Conservation (phyloP, 179 eudicot species). For the Sideroxylon spinosum region DNA sequence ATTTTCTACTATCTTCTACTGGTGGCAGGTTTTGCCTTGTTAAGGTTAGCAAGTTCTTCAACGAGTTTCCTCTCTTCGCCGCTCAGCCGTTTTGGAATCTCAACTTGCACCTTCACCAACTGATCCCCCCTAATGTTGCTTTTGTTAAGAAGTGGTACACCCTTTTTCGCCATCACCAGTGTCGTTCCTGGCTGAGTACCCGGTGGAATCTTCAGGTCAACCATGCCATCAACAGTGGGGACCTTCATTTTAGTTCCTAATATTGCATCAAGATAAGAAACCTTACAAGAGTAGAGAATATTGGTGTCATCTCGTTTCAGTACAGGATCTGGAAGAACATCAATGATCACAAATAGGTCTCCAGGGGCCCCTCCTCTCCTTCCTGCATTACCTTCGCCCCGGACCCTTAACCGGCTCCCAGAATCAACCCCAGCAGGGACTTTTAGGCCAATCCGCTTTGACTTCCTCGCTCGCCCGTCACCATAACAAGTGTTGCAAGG, state of each 20-base stretch:
- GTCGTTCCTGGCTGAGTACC: slow-evolving; percentile 87
- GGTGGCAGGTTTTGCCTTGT: slow-evolving; percentile 54
- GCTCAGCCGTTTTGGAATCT: slow-evolving; percentile 70
- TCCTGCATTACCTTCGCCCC: slow-evolving; percentile 78
- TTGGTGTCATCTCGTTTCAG: slow-evolving; percentile 79
- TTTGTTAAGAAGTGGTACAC: slow-evolving; percentile 62
- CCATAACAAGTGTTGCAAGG: slow-evolving; percentile 73
- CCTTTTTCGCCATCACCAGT: slow-evolving; percentile 79
- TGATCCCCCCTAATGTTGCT: slow-evolving; percentile 78
- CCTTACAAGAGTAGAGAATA: slow-evolving; percentile 69
- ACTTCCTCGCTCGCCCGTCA: slow-evolving; percentile 70
- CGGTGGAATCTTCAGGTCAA: slow-evolving; percentile 71
- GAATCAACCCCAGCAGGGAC: slow-evolving; percentile 87
- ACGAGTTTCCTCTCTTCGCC: slow-evolving; percentile 73
- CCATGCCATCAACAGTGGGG: slow-evolving; percentile 79
- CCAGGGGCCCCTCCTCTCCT: slow-evolving; percentile 79
- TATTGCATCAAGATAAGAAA: slow-evolving; percentile 75
- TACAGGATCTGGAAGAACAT: slow-evolving; percentile 70
- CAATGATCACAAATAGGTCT: slow-evolving; percentile 66
- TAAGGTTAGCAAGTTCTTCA: slow-evolving; percentile 64
- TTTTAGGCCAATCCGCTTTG: slow-evolving; percentile 74
- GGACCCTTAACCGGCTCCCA: slow-evolving; percentile 69
- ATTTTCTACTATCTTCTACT: slow-evolving; percentile 32
- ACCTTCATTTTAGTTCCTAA: slow-evolving; percentile 66
- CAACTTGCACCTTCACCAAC: slow-evolving; percentile 68